Evolutionary conservation across 2,329 filamentous ascomycete species (phyloP), one percentile per base, ranked within the genome.

Genomic region (Nigrospora osmanthi): DNA sequence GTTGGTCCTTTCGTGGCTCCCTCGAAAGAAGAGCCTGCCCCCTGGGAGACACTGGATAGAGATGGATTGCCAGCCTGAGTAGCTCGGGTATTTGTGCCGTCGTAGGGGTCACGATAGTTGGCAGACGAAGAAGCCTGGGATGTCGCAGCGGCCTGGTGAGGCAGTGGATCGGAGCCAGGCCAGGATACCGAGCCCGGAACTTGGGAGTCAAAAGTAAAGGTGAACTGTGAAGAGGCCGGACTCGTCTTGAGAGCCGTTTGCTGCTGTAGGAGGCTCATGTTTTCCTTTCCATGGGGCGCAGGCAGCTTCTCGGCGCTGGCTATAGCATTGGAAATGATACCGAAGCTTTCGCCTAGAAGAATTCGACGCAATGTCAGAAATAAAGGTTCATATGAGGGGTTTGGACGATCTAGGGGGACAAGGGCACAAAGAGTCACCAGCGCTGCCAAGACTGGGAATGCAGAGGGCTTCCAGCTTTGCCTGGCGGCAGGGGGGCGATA

Each of bases 181-280:
- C 86, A 88, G 42, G 83, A 81, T 61, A 89, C 78, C 45, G 85
- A 81, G 47, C 85, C 88, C 1, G 87, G 83, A 34, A 89, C 88
- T 60, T 93, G 89, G 1, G 90, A 91, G 57, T 94, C 87, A 65
- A 89, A 96, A 12, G 89, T 95, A 60, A 98, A 98, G 11, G 93
- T 98, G 62, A 98, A 98, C 56, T 96, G 89, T 46, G 89, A 88
- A 6, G 84, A 52, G 31, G 54, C 79, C 5, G 87, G 81, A 33
- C 76, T 81, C 4, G 77, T 61, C 56, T 79, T 83, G 47, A 72
- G 72, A 6, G 72, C 65, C 15, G 76, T 69, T 62, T 85, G 81
- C 59, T 88, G 85, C 46, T 88, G 83, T 40, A 94, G 68, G 48
- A 90, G 73, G 62, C 85, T 91, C 51, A 84, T 73, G 64, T 89